These are phyloP conservation scores for Pseudogymnoascus pannorum DNA, from an alignment of 2,329 filamentous ascomycete genomes.

Conservation along the genomic window DNA sequence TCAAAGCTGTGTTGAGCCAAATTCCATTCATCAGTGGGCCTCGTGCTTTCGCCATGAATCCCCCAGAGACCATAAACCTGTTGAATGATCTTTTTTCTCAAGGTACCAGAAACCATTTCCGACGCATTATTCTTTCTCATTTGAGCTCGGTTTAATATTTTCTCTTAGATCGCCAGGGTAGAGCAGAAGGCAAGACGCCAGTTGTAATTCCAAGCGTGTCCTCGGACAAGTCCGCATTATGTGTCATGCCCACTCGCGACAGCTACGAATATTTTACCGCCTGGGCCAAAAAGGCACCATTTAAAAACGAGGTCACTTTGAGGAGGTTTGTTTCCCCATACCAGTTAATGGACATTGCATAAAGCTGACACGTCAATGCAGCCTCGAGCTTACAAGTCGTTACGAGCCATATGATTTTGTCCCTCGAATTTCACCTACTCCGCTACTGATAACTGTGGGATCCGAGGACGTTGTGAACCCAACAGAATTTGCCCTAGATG, in stretches of 20 bases:
- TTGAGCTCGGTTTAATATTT: slow-evolving; percentile 15
- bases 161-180: slow-evolving; percentile 27
- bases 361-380: too few species aligned
- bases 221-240: slow-evolving; percentile 25
- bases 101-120: too few species aligned
- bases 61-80: too few species aligned
- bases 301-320: slow-evolving; percentile 35
- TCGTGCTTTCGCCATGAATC: too few species aligned
- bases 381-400: slow-evolving; percentile 12
- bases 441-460: slow-evolving; percentile 32
- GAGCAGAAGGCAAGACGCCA: slow-evolving; percentile 28
- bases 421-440: slow-evolving; percentile 32
- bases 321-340: slow-evolving; percentile 20
- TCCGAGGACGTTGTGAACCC: slow-evolving; percentile 30
- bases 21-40: slow-evolving; percentile 32
- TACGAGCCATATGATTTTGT: slow-evolving; percentile 26
- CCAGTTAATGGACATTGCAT: too few species aligned
- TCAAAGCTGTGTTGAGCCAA: slow-evolving; percentile 35
- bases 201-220: slow-evolving; percentile 28
- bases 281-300: slow-evolving; percentile 29
- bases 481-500: slow-evolving; percentile 30
- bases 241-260: slow-evolving; percentile 30
- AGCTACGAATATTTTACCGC: slow-evolving; percentile 29
- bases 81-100: too few species aligned
- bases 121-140: too few species aligned